Base-by-base conservation (phyloP, 2,329 filamentous ascomycete species). In the Cordyceps cicadae region DNA sequence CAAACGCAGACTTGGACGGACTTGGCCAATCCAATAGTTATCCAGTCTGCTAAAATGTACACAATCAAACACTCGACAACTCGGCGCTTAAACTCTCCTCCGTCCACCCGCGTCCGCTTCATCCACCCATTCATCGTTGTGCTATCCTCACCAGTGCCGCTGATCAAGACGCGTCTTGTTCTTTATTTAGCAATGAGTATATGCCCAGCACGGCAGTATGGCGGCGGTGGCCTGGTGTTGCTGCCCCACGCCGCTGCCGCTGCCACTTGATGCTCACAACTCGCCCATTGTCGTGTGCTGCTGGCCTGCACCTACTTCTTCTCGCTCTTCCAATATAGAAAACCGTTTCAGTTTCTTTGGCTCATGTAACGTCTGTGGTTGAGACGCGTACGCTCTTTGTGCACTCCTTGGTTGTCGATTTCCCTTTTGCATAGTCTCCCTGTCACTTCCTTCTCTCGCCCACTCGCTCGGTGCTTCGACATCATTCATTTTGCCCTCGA, bases 311-410 rank as follows among this genome's bases (percentile, higher is more conserved):
- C 43, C 2, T 45, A 19, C 43, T 48, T 48, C 11, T 50, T 46
- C 26, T 54, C 29, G 11, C 59, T 55, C 43, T 57, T 21, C 26
- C 29, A 14, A 19, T 14, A 26, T 19, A 17, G 6, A 15, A 8
- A 6, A 39, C 21, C 53, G 53, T 61, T 61, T 57, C 53, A 17
- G 6, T 5, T 7, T n/a, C 17, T 43, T 43, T 43, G 15, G 39
- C 6, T 43, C n/a, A 15, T 17, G 1, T n/a, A 5, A 43, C 39
- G 15, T 43, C 48, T 26, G 43, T 52, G 26, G 39, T 26, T 51
- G 53, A 37, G 58, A 60, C 58, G 50, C 37, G 32, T 49, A 60
- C 58, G 41, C 58, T 60, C 58, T 17, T 59, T 53, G 57, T 59
- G 37, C 45, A 34, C 45, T 52, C 26, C 34, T 12, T 37, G 8